These are phyloP conservation scores for Pythium brassicae DNA, from an alignment of 352 stramenopile species.

Conservation along the genomic window DNA sequence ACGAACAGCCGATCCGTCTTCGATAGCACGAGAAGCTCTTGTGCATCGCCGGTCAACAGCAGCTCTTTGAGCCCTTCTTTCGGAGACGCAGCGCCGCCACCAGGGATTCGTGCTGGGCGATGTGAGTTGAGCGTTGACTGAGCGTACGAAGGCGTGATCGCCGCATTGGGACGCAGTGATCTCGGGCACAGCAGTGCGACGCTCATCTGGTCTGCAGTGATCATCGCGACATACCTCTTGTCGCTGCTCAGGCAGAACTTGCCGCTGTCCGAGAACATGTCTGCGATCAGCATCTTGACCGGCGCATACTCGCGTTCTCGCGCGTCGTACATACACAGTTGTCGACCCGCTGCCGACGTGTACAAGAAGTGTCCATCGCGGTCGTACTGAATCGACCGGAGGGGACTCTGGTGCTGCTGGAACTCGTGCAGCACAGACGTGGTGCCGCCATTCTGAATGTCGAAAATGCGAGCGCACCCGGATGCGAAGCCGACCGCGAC, in stretches of 20 bases:
- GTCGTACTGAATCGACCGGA: conserved; percentile 54
- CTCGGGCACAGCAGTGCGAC: conserved; percentile 36
- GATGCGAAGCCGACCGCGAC: conserved; percentile 78
- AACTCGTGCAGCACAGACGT: conserved; percentile 61
- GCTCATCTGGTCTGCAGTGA: conserved; percentile 22
- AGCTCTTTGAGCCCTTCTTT: conserved; percentile 29
- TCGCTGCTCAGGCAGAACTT: conserved; percentile 32
- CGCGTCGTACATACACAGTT: conserved; percentile 66
- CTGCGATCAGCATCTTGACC: conserved; percentile 65
- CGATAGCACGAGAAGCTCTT: conserved; percentile 49
- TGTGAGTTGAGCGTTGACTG: no score
- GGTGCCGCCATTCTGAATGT: conserved; percentile 30
- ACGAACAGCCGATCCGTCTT: conserved; percentile 45
- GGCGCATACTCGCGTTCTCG: conserved; percentile 40
- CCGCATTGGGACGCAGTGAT: conserved; percentile 31
- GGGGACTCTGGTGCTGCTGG: conserved; percentile 78
- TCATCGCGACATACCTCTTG: conserved; percentile 32
- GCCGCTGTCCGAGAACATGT: conserved; percentile 27
- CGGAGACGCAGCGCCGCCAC: neutral
- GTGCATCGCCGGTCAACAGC: conserved; percentile 40
- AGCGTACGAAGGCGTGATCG: conserved; percentile 27
- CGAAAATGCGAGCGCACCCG: conserved; percentile 82
- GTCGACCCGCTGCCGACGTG: conserved; percentile 44
- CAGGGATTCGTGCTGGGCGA: conserved; percentile 4
- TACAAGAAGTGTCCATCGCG: conserved; percentile 36